Percentiles rank a stretch among this genome's conserved stretches.
Evolutionary conservation across 75 land plant species (phyloP).

Genomic region (Larix kaempferi): DNA sequence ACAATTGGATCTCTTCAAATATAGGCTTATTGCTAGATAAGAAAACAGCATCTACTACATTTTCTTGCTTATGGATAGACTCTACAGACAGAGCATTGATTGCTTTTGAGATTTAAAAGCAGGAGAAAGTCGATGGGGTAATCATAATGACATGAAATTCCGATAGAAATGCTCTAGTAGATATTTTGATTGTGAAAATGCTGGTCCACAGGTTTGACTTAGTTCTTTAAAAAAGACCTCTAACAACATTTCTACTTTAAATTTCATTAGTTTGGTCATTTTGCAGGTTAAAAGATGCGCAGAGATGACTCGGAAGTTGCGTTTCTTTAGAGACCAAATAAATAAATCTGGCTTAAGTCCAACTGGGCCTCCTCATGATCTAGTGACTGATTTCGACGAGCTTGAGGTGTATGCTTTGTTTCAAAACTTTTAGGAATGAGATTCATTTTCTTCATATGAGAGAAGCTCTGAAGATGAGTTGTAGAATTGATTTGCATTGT

Average conservation of each 20-base stretch:
- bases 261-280: not conserved
- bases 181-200: not conserved
- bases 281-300: slow-evolving; percentile 88
- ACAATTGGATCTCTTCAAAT: too few species aligned
- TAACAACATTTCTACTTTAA: slow-evolving; percentile 1
- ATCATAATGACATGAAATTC: not conserved
- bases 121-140: not conserved
- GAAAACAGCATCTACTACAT: too few species aligned
- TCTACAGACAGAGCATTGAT: not conserved
- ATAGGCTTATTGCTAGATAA: too few species aligned
- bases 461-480: not conserved
- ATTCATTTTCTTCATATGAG: not conserved
- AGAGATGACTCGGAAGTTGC: slow-evolving; percentile 82
- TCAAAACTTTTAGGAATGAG: not conserved
- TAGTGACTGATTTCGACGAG: slow-evolving; percentile 65
- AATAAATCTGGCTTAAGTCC: slow-evolving; percentile 57
- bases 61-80: not conserved
- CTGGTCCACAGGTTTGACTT: not conserved
- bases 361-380: slow-evolving; percentile 44
- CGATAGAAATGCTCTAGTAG: not conserved
- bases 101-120: not conserved
- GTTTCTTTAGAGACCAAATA: slow-evolving; percentile 80
- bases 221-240: not conserved
- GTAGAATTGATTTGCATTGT: not conserved
- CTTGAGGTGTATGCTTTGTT: slow-evolving; percentile 51